Evolutionary conservation across 2,329 filamentous ascomycete genomes (phyloP).

Genomic region (Neopestalotiopsis rosae): DNA sequence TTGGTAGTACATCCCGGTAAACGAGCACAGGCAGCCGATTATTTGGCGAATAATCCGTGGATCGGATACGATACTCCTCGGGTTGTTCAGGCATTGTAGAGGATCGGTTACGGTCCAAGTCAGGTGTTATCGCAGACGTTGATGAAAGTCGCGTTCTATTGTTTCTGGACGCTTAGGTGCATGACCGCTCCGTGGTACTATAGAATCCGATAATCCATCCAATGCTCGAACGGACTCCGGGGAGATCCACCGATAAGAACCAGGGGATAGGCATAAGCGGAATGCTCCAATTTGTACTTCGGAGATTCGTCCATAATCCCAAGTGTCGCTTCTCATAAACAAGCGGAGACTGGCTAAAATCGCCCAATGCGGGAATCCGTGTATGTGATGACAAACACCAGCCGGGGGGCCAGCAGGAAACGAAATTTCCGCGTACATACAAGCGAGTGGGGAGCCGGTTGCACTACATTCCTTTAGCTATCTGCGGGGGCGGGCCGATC

Average conservation of each 20-base stretch:
- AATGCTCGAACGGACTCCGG: neutral
- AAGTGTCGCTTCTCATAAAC: neutral
- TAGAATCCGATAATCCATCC: neutral
- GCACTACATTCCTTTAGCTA: neutral
- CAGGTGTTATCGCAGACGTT: neutral
- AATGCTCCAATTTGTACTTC: neutral
- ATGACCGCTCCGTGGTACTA: neutral
- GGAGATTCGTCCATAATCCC: neutral
- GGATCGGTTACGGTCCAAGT: neutral
- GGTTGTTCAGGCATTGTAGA: neutral
- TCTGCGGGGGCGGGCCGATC: slow-evolving; percentile 3
- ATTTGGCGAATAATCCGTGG: slow-evolving; percentile 3
- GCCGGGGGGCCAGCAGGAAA: neutral
- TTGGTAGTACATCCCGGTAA: slow-evolving; percentile 9
- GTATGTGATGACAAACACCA: neutral
- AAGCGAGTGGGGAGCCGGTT: neutral
- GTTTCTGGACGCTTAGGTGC: neutral
- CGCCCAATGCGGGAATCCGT: neutral
- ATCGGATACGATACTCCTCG: neutral
- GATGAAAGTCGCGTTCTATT: neutral
- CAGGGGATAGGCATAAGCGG: neutral
- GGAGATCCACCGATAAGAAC: neutral
- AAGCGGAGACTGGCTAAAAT: slow-evolving; percentile 9
- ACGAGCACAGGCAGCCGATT: slow-evolving; percentile 6
- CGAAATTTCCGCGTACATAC: no score